Conservation (phyloP, 164 flowering plant species). For the Piper longum region DNA sequence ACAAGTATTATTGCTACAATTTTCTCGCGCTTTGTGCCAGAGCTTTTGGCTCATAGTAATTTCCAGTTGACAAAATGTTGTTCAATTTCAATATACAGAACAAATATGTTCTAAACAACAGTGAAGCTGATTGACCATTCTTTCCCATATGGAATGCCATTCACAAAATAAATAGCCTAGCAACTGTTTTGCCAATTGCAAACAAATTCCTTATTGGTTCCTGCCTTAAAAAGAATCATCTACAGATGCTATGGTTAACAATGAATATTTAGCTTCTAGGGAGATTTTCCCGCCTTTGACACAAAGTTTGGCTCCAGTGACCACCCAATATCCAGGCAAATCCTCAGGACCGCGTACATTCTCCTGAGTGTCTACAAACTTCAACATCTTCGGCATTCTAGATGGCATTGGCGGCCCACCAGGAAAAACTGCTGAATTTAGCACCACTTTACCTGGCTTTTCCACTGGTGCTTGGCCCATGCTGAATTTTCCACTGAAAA, state of each 20-base stretch:
- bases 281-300: constrained; percentile 59
- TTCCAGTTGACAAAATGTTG: too few relatives aligned
- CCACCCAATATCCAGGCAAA: constrained; percentile 85
- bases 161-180: too few relatives aligned
- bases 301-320: constrained; percentile 77
- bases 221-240: constrained; percentile 13
- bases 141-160: too few relatives aligned
- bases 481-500: constrained; percentile 54
- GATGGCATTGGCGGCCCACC: constrained; percentile 53
- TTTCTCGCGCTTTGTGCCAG: too few relatives aligned
- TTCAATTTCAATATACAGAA: too few relatives aligned
- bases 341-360: constrained; percentile 81
- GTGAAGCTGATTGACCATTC: too few relatives aligned
- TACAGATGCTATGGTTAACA: constrained; percentile 46
- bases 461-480: constrained; percentile 22
- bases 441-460: constrained; percentile 38
- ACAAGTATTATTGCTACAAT: too few relatives aligned
- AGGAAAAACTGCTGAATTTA: constrained; percentile 72
- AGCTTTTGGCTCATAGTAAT: too few relatives aligned
- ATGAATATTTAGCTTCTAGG: constrained; percentile 59
- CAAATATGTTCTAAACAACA: too few relatives aligned
- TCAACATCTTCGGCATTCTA: constrained; percentile 34
- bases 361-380: constrained; percentile 60
- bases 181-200: too few relatives aligned
- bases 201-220: too few relatives aligned